Base-by-base conservation (phyloP, 192 early-diverging fungal species). In the Linnemannia zychae region DNA sequence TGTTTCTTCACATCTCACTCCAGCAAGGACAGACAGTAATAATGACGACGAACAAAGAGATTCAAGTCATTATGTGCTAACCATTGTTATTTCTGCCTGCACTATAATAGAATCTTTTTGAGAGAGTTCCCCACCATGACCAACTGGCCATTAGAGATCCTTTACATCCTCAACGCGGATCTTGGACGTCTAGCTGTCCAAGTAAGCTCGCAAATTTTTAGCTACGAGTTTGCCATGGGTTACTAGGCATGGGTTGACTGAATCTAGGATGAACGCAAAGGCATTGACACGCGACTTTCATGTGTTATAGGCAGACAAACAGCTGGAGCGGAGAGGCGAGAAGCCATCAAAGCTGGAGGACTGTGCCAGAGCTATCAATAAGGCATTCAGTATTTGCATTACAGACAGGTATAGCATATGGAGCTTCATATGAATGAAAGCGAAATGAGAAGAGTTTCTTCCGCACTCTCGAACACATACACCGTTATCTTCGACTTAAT, bases 311-410 rank as follows among this genome's bases (percentile, higher is more conserved):
- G 94, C 94, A 0, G 94, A 96, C 75, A 67, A 87, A n/a, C 70
- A 86, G 18, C 63, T 90, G 46, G 74, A 40, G 3, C 57, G 53
- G 18, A 67, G 71, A 38, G 89, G 89, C 11, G 81, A 90, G n/a
- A 92, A 93, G 50, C 83, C 91, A 15, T 87, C 82, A 17, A 88
- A 86, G 28, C 85, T 98, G 37, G 97, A 99, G 74, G 95, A 97
- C 68, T 93, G 96, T 18, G 96, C 95, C 38, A 90, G 97, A 50
- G 87, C 90, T 0, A 92, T 99, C 63, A 99, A 96, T 90, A 97
- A 96, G 83, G 94, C 95, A 7, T 99, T 99, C 77, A 93, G 94
- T 1, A 67, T 90, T 13, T 99, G 98, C 79, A 93, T 95, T 77
- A 99, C 93, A 7, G 98, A 99, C 76, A 87, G 96, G 92, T 93